Evolutionary conservation across 2,329 filamentous ascomycete genomes (phyloP).

Genomic region (Cladosporium sp.): DNA sequence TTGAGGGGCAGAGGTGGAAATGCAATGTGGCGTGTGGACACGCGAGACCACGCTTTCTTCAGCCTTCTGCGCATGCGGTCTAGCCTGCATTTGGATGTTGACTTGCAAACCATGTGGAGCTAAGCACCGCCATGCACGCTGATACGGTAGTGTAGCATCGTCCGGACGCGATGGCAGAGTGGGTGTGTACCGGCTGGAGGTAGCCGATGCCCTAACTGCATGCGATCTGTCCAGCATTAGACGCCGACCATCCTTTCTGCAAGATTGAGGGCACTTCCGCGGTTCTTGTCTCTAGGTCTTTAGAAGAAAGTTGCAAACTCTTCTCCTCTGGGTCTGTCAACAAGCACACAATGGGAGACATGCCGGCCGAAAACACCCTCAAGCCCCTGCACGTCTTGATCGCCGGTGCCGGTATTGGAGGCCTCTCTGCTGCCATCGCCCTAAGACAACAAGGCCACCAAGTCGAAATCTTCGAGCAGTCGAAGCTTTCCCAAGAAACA

Average conservation of each 20-base stretch:
- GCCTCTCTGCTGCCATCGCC: constrained; percentile 54
- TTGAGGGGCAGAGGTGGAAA: neutral
- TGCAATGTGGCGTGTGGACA: neutral
- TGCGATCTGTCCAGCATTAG: neutral
- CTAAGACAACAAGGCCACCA: constrained; percentile 55
- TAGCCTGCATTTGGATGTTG: neutral
- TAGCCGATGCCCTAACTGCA: neutral
- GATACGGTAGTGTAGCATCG: neutral
- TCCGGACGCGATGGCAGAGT: neutral
- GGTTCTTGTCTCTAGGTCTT: neutral
- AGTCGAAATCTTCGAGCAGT: constrained; percentile 57
- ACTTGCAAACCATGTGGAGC: neutral
- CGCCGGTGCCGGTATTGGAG: constrained; percentile 49
- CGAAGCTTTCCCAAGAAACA: constrained; percentile 55
- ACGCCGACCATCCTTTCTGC: neutral
- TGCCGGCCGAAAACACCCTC: constrained; percentile 1
- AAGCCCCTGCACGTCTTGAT: constrained; percentile 3
- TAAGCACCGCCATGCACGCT: neutral
- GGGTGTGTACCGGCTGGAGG: neutral
- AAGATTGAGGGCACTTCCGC: neutral
- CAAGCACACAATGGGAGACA: constrained; percentile 9
- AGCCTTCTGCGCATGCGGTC: neutral
- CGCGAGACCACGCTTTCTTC: neutral
- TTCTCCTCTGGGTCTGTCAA: neutral
- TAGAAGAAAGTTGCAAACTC: neutral